phyloP scores from a whole-genome alignment of 345 rosid species.

The Corymbia maculata region DNA sequence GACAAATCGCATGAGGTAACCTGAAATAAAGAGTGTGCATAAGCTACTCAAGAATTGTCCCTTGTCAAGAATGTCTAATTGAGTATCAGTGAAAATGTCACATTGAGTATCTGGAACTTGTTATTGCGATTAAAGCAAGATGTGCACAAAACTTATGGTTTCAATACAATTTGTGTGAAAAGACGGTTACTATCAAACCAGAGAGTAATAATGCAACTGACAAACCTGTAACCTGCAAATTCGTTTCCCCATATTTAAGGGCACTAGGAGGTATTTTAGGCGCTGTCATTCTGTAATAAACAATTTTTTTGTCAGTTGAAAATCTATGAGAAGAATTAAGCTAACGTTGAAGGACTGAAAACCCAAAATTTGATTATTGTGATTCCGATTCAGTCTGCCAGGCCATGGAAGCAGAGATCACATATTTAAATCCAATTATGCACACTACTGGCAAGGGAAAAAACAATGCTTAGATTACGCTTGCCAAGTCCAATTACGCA shows the following conservation, averaged over 20 bases:
- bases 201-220: neutral
- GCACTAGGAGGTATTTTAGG: constrained; percentile 65
- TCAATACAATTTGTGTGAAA: neutral
- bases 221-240: constrained; percentile 61
- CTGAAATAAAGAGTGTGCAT: constrained; percentile 16
- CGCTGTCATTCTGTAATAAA: constrained; percentile 63
- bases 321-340: neutral
- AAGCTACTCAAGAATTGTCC: neutral
- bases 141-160: neutral
- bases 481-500: neutral
- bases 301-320: neutral
- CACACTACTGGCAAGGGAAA: neutral
- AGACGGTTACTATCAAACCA: neutral
- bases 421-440: neutral
- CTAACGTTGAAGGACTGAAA: neutral
- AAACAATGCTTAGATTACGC: neutral
- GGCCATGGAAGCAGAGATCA: neutral
- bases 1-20: constrained; percentile 63
- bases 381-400: neutral
- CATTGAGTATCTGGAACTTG: neutral
- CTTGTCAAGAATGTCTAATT: neutral
- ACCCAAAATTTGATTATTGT: neutral
- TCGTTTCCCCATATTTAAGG: constrained; percentile 66
- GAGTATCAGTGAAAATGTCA: neutral
- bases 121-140: neutral